Base-by-base conservation (phyloP, 1,284 basidiomycete species). In the Cryptococcus jaspeensis region DNA sequence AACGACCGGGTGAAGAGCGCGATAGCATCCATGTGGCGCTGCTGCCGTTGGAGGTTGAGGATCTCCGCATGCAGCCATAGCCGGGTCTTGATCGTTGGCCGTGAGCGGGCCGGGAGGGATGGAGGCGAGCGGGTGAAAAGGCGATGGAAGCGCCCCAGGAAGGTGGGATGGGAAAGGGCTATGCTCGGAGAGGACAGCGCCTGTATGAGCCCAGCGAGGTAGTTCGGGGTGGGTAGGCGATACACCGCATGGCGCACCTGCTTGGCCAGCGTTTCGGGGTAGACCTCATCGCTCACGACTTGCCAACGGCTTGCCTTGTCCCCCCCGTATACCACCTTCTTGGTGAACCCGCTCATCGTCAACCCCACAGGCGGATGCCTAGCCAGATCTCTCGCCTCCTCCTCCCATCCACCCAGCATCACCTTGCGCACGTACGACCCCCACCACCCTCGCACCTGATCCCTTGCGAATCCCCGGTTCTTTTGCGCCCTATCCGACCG, bases 51-150 rank as follows among this genome's bases (percentile, higher is more conserved):
- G 20, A 61, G 55, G 3, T 64, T 63, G n/a, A 68, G 50, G 23
- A 74, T 62, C 20, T 64, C 52, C 3, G 71, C 69, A 47, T 71
- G 68, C 15, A 55, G 44, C 71, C 70, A 74, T 11, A 37, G 18
- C 25, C 48, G 48, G 2, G 35, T 37, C 11, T 44, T 43, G 1
- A 59, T 52, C 6, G 58, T 64, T 5, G 61, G 54, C 2, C 51
- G 28, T 6, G 43, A 47, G 43, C 55, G 50, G 15, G 50, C 56
- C 3, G 9, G 37, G 13, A 38, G 50, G 4, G 43, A 54, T 2
- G 32, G 38, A 1, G 54, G 40, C 3, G 52, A 44, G 7, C 43
- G 48, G 8, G 53, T 41, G 59, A 69, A 66, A 5, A 58, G 52
- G 8, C 36, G 23, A 13, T 56, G 40, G 42, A 66, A 65, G 11